Conservation (phyloP, 139 green algal species). For the Haematococcus lacustris region DNA sequence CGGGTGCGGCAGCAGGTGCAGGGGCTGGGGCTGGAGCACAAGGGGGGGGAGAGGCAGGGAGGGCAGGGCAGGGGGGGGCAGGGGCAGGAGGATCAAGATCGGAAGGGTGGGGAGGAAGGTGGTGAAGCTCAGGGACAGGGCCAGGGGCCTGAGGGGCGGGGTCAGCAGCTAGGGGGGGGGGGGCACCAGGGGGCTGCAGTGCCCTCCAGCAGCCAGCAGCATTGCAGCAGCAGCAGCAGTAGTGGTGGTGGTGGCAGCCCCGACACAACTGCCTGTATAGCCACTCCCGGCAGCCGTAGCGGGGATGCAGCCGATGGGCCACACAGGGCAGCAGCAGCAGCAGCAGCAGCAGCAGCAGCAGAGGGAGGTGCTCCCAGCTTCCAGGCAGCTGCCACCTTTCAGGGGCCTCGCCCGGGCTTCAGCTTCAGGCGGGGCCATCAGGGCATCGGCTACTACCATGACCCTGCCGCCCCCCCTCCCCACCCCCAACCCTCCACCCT, state of each 20-base stretch:
- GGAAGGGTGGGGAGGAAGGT: background rate
- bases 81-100: background rate
- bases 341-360: slow-evolving; percentile 1
- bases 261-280: too few relatives aligned
- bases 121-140: background rate
- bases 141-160: background rate
- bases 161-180: background rate
- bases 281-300: background rate
- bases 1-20: background rate
- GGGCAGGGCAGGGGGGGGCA: background rate
- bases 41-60: background rate
- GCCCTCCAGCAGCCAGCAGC: background rate
- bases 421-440: background rate
- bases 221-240: background rate
- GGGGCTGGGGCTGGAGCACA: background rate
- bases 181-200: too few relatives aligned
- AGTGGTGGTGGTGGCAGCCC: background rate
- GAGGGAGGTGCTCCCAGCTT: background rate
- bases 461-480: too few relatives aligned
- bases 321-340: slow-evolving; percentile 2
- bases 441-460: slow-evolving; percentile 8
- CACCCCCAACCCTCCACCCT: too few relatives aligned
- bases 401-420: slow-evolving; percentile 2
- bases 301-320: background rate
- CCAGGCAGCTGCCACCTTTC: background rate